Base-by-base conservation (phyloP, 345 rosid species). In the Citrus trifoliata region DNA sequence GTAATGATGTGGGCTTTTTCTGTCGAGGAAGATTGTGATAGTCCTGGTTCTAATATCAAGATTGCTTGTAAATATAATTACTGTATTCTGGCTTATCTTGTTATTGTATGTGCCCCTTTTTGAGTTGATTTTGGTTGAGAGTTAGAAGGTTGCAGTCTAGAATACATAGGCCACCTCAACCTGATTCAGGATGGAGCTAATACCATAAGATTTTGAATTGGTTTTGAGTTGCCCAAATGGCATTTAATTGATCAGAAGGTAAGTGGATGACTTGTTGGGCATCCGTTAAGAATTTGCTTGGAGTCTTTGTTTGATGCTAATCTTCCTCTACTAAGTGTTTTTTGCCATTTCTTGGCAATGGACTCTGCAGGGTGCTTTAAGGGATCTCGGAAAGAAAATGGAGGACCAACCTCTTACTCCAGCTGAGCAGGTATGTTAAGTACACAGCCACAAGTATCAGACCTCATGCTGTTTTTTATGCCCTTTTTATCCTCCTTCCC, bases 381-480 rank as follows among this genome's bases (percentile, higher is more conserved):
- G 92, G 83, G 96, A 90, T 76, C 87, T 90, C 65, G 84, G 91
- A 37, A 92, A 87, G 85, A 90, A 85, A 84, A 68, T 72, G 63
- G 93, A 80, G 79, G 96, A 88, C 55, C 91, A 83, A 82, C 66
- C 91, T 69, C 78, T 77, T 22, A 71, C 83, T 63, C 83, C 87
- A 28, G 77, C 76, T 6, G 92, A 87, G 71, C 92, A 85, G 92
- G 95, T 89, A 70, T 61, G 25, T 37, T 73, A 1, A 51, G 61
- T 64, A 12, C 8, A 8, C 8, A 8, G 2, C 5, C 1, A 42
- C 24, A 40, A 1, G 56, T 37, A 24, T 56, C 30, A 4, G 74
- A 38, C 40, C 21, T 25, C 35, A 19, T 28, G 24, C 59, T 64
- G 5, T 58, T 38, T 22, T 55, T 25, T 69, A 30, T 53, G 51